Evolutionary conservation across 306 rosid genomes (phyloP).

Genomic region (Macrotyloma uniflorum): DNA sequence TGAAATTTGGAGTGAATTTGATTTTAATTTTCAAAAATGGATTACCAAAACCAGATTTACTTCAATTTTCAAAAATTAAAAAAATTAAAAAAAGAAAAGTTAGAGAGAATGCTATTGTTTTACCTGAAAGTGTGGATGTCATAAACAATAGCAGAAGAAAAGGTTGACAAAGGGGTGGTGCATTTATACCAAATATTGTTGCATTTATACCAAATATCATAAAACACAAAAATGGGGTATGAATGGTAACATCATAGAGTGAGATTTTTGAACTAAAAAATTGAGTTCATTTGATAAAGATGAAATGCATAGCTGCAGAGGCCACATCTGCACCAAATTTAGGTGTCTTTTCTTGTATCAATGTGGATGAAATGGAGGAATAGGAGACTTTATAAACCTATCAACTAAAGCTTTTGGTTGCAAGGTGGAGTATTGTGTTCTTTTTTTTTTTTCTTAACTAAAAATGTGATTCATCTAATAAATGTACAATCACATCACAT

Average conservation of each 20-base stretch:
- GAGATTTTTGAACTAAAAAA: background rate
- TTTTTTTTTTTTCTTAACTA: background rate
- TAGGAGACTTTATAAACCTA: background rate
- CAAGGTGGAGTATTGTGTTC: background rate
- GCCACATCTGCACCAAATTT: constrained; percentile 17
- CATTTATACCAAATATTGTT: background rate
- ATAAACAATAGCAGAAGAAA: background rate
- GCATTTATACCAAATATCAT: background rate
- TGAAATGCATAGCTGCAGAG: background rate
- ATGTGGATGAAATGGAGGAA: background rate
- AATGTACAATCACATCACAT: background rate
- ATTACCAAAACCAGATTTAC: too few relatives aligned
- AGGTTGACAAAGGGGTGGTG: background rate
- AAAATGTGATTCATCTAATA: background rate
- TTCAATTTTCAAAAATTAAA: too few relatives aligned
- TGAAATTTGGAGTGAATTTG: too few relatives aligned
- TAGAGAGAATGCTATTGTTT: too few relatives aligned
- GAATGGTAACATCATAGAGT: constrained; percentile 16
- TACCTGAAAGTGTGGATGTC: too few relatives aligned
- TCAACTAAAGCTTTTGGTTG: background rate
- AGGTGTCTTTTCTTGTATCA: constrained; percentile 22
- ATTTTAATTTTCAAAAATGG: too few relatives aligned
- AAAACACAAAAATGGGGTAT: background rate
- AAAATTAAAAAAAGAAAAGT: too few relatives aligned
- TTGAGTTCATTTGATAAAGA: background rate